Conservation (phyloP, 2,329 filamentous ascomycete genomes). For the Colletotrichum aenigma region DNA sequence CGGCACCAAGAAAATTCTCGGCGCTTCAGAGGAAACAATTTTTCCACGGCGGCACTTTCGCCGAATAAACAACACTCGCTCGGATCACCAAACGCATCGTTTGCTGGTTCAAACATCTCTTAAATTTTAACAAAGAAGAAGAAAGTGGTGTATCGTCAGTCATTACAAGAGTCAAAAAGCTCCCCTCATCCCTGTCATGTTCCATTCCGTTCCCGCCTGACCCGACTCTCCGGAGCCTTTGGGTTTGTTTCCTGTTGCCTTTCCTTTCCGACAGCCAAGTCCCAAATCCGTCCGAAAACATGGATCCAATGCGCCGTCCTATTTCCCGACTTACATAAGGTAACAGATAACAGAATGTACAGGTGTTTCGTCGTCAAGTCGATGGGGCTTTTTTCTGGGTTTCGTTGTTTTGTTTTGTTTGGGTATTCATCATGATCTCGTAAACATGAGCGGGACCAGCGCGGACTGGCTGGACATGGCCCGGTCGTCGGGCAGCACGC, state of each 20-base stretch:
- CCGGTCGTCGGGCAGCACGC: slow-evolving; percentile 45
- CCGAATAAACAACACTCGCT: neutral
- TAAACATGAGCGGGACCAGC: slow-evolving; percentile 66
- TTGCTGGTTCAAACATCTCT: neutral
- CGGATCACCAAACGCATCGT: neutral
- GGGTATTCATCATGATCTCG: slow-evolving; percentile 36
- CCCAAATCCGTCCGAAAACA: neutral
- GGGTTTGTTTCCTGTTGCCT: neutral
- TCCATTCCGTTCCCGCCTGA: neutral
- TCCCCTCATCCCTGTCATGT: neutral
- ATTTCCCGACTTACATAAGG: slow-evolving; percentile 1
- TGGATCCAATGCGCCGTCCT: slow-evolving; percentile 4
- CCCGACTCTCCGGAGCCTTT: neutral
- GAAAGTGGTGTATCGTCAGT: slow-evolving; percentile 11
- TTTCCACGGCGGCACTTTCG: neutral
- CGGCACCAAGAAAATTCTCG: neutral
- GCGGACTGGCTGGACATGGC: slow-evolving; percentile 57
- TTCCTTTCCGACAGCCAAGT: slow-evolving; percentile 16
- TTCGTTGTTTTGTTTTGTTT: neutral
- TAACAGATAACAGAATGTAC: slow-evolving; percentile 8
- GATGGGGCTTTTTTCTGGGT: neutral
- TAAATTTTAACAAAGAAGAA: neutral
- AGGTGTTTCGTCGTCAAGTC: neutral
- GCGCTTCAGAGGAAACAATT: neutral
- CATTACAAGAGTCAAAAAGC: slow-evolving; percentile 15